Base-by-base conservation (phyloP, 2,329 filamentous ascomycete genomes). In the Sporothrix luriei region DNA sequence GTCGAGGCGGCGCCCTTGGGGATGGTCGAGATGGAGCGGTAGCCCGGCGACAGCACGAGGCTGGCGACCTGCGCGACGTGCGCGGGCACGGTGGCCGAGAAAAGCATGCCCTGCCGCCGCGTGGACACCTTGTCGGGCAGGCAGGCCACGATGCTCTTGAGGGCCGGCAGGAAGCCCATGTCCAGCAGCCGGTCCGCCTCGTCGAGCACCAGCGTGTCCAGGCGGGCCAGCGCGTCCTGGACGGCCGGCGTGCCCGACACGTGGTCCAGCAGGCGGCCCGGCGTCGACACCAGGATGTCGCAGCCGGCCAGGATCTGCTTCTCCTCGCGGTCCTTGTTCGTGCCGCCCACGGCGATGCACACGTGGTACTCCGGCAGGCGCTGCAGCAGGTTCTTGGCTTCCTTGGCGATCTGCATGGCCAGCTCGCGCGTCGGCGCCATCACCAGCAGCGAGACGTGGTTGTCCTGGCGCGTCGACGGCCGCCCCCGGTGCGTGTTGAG, bases 11-110 rank as follows among this genome's bases (percentile, higher is more conserved):
- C 93, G 74, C 92, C 87, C 14, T 89, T 86, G 69, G 86, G 83
- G 49, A 97, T 90, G 68, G 92, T 95, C 66, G 92, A 91, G 76
- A 97, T 89, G 78, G 91, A 93, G 77, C 91, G 88, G 84, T 94
- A 96, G 68, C 88, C 80, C 13, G 82, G 85, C 72, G 88, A 87
- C 76, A 95, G 86, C 2, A 90, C 91, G 59, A 85, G 78, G 52
- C 86, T 84, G 51, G 93, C 91, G 69, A 96, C 85, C 71, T 90
- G 88, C 76, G 93, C 85, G 68, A 97, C 90, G 77, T 94, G 93
- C 29, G 87, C 86, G 51, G 88, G 90, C 79, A 97, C 90, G 24
- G 93, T 97, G 11, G 93, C 93, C 3, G 90, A 93, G 83, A 95
- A 97, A 61, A 95, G 87, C 83, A 92, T 92, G 65, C 92, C 93